Base-by-base conservation (phyloP, 441 rosid species). In the Arabidopsis lyrata region DNA sequence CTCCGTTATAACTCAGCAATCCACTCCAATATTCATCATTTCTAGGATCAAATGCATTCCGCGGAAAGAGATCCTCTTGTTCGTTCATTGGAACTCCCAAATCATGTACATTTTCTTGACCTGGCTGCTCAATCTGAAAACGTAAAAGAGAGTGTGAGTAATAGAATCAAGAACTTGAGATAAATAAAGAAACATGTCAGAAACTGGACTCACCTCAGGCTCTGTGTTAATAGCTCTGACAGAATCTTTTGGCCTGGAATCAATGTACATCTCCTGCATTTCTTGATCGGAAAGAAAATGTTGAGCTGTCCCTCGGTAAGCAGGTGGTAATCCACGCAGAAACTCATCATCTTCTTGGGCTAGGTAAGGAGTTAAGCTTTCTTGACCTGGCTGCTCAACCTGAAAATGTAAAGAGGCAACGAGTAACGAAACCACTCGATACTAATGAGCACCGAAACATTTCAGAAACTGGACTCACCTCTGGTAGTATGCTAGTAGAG, bases 191-290 rank as follows among this genome's bases (percentile, higher is more conserved):
- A 36, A 42, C 24, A 44, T 3, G 9, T 42, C 6, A 8, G 36
- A 42, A 47, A 10, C 27, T 47, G 6, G 15, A 64, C 18, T 64
- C 14, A 64, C 69, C 6, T 64, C 44, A 64, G 57, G 44, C 0
- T 0, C 4, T 31, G 68, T 45, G 41, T 7, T n/a, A n/a, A n/a
- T n/a, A n/a, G n/a, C n/a, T n/a, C n/a, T n/a, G n/a, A n/a, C n/a
- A n/a, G n/a, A n/a, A n/a, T n/a, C n/a, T n/a, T n/a, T n/a, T n/a
- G n/a, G n/a, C n/a, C n/a, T n/a, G n/a, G n/a, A n/a, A n/a, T n/a
- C 12, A 6, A 11, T 39, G 44, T 11, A 39, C 13, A 3, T 39
- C 14, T 12, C n/a, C 12, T 39, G 44, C 44, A 39, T 39, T 39
- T 12, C 44, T 39, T 39, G 44, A 12, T 39, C 44, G n/a, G 13